phyloP scores from a whole-genome alignment of 1,284 basidiomycete species.

The Fistulinella staudtii region DNA sequence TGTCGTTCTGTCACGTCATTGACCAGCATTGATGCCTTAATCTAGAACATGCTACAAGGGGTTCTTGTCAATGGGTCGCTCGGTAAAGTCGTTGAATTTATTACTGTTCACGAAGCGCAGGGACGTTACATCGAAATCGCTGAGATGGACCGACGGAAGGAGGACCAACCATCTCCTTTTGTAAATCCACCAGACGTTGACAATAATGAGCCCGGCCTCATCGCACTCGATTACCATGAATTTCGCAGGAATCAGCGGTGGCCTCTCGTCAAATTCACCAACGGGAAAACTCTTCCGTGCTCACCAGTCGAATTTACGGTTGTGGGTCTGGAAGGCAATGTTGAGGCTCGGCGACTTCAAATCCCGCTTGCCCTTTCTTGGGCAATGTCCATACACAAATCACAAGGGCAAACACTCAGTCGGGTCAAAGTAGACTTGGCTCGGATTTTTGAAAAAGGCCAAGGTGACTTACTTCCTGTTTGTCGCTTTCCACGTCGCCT shows the following conservation, averaged over 20 bases:
- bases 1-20: not conserved
- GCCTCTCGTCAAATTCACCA: conserved; percentile 55
- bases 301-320: conserved; percentile 52
- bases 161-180: not conserved
- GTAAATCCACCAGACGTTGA: conserved; percentile 15
- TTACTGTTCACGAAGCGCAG: conserved; percentile 39
- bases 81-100: conserved; percentile 73
- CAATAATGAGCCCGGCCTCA: conserved; percentile 9
- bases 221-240: conserved; percentile 16
- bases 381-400: conserved; percentile 85
- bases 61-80: conserved; percentile 86
- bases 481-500: not conserved
- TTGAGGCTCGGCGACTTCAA: conserved; percentile 53
- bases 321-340: conserved; percentile 45
- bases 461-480: conserved; percentile 40
- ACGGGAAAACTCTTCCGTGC: conserved; percentile 41
- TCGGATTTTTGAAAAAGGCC: conserved; percentile 77
- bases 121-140: conserved; percentile 41
- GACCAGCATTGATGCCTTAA: not conserved
- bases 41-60: conserved; percentile 48
- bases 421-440: conserved; percentile 70
- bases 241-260: conserved; percentile 37
- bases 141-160: conserved; percentile 18
- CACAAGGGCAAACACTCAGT: conserved; percentile 79
- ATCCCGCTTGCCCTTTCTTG: conserved; percentile 76